Base-by-base conservation (phyloP, 164 flowering plant species). In the Stephania yunnanensis region DNA sequence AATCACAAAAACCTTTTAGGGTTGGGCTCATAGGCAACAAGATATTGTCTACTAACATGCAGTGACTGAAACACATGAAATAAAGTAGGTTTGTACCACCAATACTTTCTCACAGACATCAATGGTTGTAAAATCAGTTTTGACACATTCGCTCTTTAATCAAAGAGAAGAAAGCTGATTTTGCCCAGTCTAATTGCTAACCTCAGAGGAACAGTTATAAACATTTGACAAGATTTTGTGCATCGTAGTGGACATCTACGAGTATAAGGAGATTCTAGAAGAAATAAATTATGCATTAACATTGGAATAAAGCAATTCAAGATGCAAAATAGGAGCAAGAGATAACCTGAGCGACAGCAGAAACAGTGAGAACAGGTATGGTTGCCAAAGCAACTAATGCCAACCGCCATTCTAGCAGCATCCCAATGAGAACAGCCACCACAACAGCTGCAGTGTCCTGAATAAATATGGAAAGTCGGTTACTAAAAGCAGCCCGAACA, bases 401-500 rank as follows among this genome's bases (percentile, higher is more conserved):
- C 80, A 93, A 80, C 69, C 97, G 86, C 99, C 99, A 93, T n/a
- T 89, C 82, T 20, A 95, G 86, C 72, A 90, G 68, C 91, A 91
- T 79, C 52, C 98, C 99, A 82, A 95, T 91, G 68, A 95, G 86
- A 78, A 93, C 75, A 80, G 98, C 97, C 36, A 91, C 97, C 74
- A 88, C 73, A 67, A 95, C 88, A 71, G 98, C 98, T 58, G 97
- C 83, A 87, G 85, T 87, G 76, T 95, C 98, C 82, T 95, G 99
- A 80, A 95, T 87, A 80, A 95, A 89, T 74, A 95, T 95, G 48
- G 98, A 93, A 74, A 93, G 94, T 10, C 99, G 85, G 80, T 95
- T 93, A 84, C 98, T 93, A 80, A 93, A 93, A 80, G 97, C 94
- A 85, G 99, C 98, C 80, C 99, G 89, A 36, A 95, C 98, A 88